Conservation (phyloP, 768 basidiomycete species). For the Suillus weaverae region DNA sequence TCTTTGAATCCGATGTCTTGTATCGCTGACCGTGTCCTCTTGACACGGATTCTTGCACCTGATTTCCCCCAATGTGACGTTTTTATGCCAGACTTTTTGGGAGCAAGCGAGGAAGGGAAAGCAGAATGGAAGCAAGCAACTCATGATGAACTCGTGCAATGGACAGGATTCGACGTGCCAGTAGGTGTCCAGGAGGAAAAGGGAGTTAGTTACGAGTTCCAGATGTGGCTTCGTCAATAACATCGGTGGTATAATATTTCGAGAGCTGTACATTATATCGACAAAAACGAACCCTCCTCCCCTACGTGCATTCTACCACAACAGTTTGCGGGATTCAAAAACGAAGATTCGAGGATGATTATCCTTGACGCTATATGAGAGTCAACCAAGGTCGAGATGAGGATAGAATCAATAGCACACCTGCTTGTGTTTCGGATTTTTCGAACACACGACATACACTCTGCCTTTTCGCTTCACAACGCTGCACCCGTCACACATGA, state of each 20-base stretch:
- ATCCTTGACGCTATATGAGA: slow-evolving; percentile 63
- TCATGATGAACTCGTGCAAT: slow-evolving; percentile 65
- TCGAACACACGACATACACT: slow-evolving; percentile 89
- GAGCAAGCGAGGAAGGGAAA: slow-evolving; percentile 20
- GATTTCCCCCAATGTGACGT: slow-evolving; percentile 83
- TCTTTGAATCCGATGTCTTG: slow-evolving; percentile 35
- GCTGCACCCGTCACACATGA: slow-evolving; percentile 92
- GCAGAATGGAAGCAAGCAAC: slow-evolving; percentile 56
- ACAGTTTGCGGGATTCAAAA: neutral
- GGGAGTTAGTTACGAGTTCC: slow-evolving; percentile 83
- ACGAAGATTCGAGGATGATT: slow-evolving; percentile 15
- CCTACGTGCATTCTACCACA: slow-evolving; percentile 3
- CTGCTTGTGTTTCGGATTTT: slow-evolving; percentile 98
- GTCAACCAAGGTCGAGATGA: slow-evolving; percentile 14
- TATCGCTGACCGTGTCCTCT: slow-evolving; percentile 74
- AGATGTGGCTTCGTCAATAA: slow-evolving; percentile 82
- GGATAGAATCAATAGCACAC: slow-evolving; percentile 41
- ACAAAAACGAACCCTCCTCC: neutral
- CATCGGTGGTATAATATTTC: slow-evolving; percentile 5
- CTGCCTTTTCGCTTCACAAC: slow-evolving; percentile 88
- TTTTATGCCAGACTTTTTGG: slow-evolving; percentile 75
- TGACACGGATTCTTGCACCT: slow-evolving; percentile 80
- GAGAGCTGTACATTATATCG: neutral
- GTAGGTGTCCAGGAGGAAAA: slow-evolving; percentile 79
- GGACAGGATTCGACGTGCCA: slow-evolving; percentile 76